These are phyloP conservation scores for Rutstroemia sp. DNA, from an alignment of 2,329 filamentous ascomycete species.

Conservation along the genomic window DNA sequence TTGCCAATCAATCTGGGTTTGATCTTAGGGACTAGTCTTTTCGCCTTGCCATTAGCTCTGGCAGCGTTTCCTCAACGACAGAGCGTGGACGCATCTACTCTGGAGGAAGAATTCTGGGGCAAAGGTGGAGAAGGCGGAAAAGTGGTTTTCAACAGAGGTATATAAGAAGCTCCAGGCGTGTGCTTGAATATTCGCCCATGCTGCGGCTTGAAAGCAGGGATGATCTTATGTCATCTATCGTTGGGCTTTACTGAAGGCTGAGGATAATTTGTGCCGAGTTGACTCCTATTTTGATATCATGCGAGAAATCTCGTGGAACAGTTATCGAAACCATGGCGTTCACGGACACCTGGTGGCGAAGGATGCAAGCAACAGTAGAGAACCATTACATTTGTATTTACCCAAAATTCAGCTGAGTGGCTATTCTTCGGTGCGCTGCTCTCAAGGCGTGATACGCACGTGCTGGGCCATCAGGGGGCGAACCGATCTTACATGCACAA, in stretches of 20 bases:
- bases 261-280: no score
- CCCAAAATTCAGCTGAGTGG: no score
- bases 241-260: no score
- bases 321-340: neutral
- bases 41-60: slow-evolving; percentile 81
- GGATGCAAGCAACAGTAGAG: no score
- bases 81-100: slow-evolving; percentile 61
- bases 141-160: slow-evolving; percentile 96
- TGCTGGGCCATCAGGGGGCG: no score
- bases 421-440: no score
- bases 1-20: slow-evolving; percentile 79
- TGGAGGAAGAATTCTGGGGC: slow-evolving; percentile 84
- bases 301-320: no score
- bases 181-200: no score
- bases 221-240: neutral
- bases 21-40: slow-evolving; percentile 79
- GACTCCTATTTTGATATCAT: neutral
- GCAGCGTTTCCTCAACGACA: slow-evolving; percentile 91
- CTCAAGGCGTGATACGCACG: no score
- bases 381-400: no score
- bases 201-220: neutral
- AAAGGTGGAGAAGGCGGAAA: slow-evolving; percentile 70
- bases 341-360: neutral
- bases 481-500: no score
- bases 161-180: slow-evolving; percentile 40